Evolutionary conservation across 305 asterid species (phyloP), one percentile per base, ranked within the genome.

Genomic region (Plantago coronopus): DNA sequence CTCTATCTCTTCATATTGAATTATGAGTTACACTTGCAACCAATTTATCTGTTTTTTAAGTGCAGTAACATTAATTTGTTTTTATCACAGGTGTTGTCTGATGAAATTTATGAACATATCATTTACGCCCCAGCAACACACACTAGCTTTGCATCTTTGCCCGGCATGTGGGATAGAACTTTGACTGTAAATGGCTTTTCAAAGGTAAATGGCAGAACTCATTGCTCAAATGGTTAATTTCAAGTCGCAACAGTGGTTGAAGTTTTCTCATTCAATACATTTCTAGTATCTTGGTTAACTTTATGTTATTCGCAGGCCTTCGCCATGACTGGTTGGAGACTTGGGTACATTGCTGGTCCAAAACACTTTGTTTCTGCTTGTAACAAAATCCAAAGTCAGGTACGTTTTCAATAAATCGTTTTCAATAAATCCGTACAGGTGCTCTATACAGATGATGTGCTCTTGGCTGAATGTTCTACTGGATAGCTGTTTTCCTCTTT

Each of bases 251-350:
- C 57, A 50, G 57, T 20, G 57, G 4, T 46, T 50, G 57, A 50
- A 50, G 37, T 34, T 57, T 40, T 44, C n/a, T 42, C 13, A 21
- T 22, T 43, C 46, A 16, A 45, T 27, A 60, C 44, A 15, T 20
- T 14, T 13, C 12, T 55, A 44, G 17, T 10, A 21, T 40, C 65
- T 48, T 57, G 17, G 20, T 23, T 42, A 21, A 44, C 48, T 43
- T 48, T 45, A 59, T 58, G 58, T 56, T 22, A 48, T 56, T 57
- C n/a, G 17, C 54, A 91, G 98, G 95, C 98, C 61, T 91, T 88
- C 59, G 96, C 96, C 43, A 91, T 91, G 98, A 91, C 98, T 56
- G 98, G 98, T 50, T 91, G 98, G 98, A 87, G 98, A 68, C 98
- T 91, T 16, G 85, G 88, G 38, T 82, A 82, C 68, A 20, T 82